Conservation (phyloP, 179 eudicot species). For the Beta lomatogona region DNA sequence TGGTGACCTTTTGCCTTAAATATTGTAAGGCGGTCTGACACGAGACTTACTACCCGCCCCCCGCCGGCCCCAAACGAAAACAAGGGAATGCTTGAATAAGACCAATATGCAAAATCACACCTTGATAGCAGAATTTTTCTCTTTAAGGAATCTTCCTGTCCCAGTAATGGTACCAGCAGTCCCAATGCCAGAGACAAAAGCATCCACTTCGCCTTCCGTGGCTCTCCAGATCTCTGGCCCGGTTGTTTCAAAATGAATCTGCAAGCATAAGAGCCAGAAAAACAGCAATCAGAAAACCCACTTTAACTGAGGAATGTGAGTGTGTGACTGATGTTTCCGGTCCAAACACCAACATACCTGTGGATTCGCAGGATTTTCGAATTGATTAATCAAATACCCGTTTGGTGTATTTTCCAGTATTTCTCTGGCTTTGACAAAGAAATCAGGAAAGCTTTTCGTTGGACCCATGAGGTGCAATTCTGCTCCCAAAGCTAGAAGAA, state of each 20-base stretch:
- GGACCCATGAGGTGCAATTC: slow-evolving; percentile 72
- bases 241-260: slow-evolving; percentile 85
- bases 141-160: slow-evolving; percentile 69
- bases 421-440: slow-evolving; percentile 59
- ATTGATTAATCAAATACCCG: slow-evolving; percentile 65
- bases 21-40: too few relatives aligned
- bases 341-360: slow-evolving; percentile 39
- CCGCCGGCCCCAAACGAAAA: too few relatives aligned
- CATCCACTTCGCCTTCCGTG: slow-evolving; percentile 70
- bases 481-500: slow-evolving; percentile 76
- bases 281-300: slow-evolving; percentile 2
- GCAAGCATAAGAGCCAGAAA: slow-evolving; percentile 3
- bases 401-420: slow-evolving; percentile 57
- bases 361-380: slow-evolving; percentile 78
- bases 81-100: too few relatives aligned
- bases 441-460: slow-evolving; percentile 63
- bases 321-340: not conserved
- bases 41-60: too few relatives aligned
- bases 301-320: not conserved
- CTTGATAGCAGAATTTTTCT: slow-evolving; percentile 77
- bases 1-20: too few relatives aligned
- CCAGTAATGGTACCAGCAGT: slow-evolving; percentile 90
- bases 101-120: slow-evolving; percentile 30
- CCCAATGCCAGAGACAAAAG: slow-evolving; percentile 76
- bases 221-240: slow-evolving; percentile 95